phyloP scores from a whole-genome alignment of 148 eudicot genomes.

The Vaccinium macrocarpon region DNA sequence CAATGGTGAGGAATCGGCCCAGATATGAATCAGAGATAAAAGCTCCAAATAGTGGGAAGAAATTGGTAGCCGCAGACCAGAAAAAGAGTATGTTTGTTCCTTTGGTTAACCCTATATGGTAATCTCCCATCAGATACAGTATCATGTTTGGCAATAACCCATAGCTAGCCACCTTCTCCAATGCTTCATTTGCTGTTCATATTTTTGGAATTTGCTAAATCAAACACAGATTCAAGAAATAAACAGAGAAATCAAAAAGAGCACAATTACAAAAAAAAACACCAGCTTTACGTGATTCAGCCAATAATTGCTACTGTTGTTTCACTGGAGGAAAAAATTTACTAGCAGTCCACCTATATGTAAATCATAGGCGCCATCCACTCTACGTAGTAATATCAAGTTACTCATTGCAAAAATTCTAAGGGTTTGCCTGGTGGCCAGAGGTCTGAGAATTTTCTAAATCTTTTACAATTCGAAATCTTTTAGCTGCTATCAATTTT shows the following conservation, averaged over 20 bases:
- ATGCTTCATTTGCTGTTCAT: slow-evolving; percentile 67
- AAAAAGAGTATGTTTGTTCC: slow-evolving; percentile 55
- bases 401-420: neutral
- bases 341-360: too few relatives aligned
- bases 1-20: slow-evolving; percentile 79
- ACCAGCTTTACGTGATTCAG: too few relatives aligned
- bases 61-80: slow-evolving; percentile 76
- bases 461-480: neutral
- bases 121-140: slow-evolving; percentile 61
- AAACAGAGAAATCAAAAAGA: neutral
- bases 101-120: slow-evolving; percentile 51
- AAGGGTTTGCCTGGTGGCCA: neutral
- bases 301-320: too few relatives aligned
- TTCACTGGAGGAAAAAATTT: too few relatives aligned
- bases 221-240: too few relatives aligned
- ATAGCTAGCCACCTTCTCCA: slow-evolving; percentile 87
- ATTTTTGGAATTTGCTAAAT: too few relatives aligned
- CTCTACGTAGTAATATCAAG: neutral
- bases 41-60: slow-evolving; percentile 73
- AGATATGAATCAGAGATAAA: slow-evolving; percentile 74
- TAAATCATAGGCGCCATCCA: too few relatives aligned
- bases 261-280: neutral
- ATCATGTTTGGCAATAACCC: slow-evolving; percentile 82
- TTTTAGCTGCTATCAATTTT: neutral
- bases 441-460: neutral